phyloP scores from a whole-genome alignment of 345 rosid genomes.

The Ceriops decandra region DNA sequence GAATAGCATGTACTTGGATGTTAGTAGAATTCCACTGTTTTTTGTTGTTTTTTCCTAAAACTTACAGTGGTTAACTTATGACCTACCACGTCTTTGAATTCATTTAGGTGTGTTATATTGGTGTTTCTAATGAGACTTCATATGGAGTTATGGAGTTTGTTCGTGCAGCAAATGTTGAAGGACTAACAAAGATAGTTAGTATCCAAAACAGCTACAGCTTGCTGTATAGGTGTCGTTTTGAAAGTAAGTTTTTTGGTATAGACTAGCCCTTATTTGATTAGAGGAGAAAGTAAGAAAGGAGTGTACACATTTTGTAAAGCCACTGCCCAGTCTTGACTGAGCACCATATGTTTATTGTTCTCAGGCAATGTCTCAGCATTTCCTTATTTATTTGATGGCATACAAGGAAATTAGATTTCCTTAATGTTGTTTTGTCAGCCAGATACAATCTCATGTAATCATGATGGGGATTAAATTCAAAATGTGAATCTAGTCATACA shows the following conservation, averaged over 20 bases:
- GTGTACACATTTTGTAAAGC: no score
- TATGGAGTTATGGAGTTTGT: conserved; percentile 96
- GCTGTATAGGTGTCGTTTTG: conserved; percentile 58
- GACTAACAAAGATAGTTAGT: conserved; percentile 84
- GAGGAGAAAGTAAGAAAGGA: background rate
- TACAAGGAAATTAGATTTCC: no score
- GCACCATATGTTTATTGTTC: no score
- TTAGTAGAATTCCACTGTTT: background rate
- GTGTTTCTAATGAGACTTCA: conserved; percentile 88
- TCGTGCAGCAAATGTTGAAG: conserved; percentile 72
- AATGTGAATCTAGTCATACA: no score
- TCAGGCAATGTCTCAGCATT: no score
- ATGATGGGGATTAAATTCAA: no score
- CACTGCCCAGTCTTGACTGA: no score
- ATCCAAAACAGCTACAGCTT: conserved; percentile 87
- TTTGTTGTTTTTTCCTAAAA: background rate
- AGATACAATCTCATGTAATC: no score
- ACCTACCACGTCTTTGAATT: conserved; percentile 10
- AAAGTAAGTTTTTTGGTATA: conserved; percentile 39
- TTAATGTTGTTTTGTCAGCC: no score
- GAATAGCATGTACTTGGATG: background rate
- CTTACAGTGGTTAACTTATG: conserved; percentile 2
- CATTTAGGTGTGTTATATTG: conserved; percentile 72
- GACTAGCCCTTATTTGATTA: conserved; percentile 4
- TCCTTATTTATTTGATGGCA: no score